Percentiles rank a stretch among this genome's conserved stretches.
phyloP scores from a whole-genome alignment of 108 stramenopile species.

The Fistulifera pelliculosa region DNA sequence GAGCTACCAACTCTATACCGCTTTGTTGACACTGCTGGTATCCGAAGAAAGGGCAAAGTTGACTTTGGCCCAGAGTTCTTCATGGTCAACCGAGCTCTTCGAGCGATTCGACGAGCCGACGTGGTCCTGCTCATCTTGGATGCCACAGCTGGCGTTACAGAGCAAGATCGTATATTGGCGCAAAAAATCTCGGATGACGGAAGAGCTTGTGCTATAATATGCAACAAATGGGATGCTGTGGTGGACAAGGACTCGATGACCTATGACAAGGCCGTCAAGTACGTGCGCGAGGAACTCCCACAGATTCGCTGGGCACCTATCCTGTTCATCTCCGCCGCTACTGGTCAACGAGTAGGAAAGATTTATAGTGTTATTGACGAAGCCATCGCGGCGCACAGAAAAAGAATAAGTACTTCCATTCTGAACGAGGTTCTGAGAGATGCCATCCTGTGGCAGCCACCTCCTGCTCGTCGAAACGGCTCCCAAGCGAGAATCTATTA shows the following conservation, averaged over 20 bases:
- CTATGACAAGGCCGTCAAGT: conserved; percentile 77
- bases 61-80: conserved; percentile 94
- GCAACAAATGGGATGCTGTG: conserved; percentile 98
- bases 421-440: conserved; percentile 95
- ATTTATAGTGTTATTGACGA: conserved; percentile 84
- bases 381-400: conserved; percentile 76
- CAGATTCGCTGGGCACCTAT: conserved; percentile 93
- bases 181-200: conserved; percentile 92
- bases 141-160: conserved; percentile 91
- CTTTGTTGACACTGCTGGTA: conserved; percentile 98
- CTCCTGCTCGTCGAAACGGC: conserved; percentile 80
- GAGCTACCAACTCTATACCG: conserved; percentile 72
- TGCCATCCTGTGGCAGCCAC: conserved; percentile 92
- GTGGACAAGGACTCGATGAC: conserved; percentile 87
- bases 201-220: conserved; percentile 90
- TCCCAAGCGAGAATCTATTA: conserved; percentile 92
- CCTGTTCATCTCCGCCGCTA: conserved; percentile 90
- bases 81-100: conserved; percentile 96
- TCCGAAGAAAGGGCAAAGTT: conserved; percentile 91
- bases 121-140: conserved; percentile 92
- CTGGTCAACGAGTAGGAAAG: conserved; percentile 92
- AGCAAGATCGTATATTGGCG: conserved; percentile 91
- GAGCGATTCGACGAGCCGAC: conserved; percentile 92
- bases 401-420: conserved; percentile 83
- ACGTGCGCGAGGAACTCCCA: conserved; percentile 80